Evolutionary conservation across 2,329 filamentous ascomycete species (phyloP).

Genomic region (Aphanocladium album): DNA sequence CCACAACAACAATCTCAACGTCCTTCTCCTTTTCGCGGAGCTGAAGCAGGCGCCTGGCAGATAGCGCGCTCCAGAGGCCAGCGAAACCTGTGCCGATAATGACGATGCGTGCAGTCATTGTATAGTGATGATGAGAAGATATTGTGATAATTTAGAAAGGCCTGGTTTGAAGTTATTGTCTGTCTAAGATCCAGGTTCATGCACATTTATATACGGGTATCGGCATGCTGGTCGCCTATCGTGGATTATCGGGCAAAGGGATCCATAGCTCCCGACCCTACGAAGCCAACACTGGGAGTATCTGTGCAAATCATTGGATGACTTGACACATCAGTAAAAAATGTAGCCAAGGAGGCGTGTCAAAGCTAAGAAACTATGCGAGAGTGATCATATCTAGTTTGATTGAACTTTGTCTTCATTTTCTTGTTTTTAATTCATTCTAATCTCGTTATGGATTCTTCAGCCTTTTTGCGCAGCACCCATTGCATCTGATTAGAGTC

Average conservation of each 20-base stretch:
- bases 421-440: no score
- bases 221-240: not conserved
- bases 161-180: not conserved
- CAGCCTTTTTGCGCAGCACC: no score
- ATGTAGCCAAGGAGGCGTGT: no score
- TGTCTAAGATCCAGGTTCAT: no score
- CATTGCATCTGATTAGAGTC: not conserved
- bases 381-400: no score
- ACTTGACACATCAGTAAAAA: no score
- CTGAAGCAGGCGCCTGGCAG: slow-evolving; percentile 28
- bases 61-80: slow-evolving; percentile 32
- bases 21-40: slow-evolving; percentile 16
- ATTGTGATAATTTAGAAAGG: not conserved
- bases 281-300: no score
- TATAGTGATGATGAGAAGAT: not conserved
- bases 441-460: no score
- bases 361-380: no score
- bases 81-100: slow-evolving; percentile 31
- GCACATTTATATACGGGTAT: not conserved
- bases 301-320: no score
- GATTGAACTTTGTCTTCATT: no score
- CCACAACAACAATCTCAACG: slow-evolving; percentile 27
- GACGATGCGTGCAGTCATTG: slow-evolving; percentile 13
- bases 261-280: not conserved
- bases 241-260: not conserved